Base-by-base conservation (phyloP, 1,284 basidiomycete species). In the Cutaneotrichosporon spelunceum region DNA sequence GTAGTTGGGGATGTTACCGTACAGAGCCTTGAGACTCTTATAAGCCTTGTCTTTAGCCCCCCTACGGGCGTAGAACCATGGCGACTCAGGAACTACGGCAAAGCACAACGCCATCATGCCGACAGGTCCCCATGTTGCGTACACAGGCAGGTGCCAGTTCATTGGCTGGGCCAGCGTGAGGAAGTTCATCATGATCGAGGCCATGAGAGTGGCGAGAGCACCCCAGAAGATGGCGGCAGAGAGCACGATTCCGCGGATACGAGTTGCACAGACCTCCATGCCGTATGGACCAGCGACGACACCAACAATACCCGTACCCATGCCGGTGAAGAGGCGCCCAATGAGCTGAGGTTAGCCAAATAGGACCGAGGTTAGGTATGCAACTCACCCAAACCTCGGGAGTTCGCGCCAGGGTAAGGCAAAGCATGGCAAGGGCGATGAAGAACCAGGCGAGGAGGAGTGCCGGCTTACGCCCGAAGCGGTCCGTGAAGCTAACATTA, bases 1-100 rank as follows among this genome's bases (percentile, higher is more conserved):
- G 66, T 72, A 73, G 1, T 65, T 67, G 19, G 60, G 48, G 39
- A 71, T 61, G 42, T 63, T 63, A 16, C 69, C 69, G 56, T 70
- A 70, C 10, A 73, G 63, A 23, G 47, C 53, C 11, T 49, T 49
- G 26, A 70, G 50, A 3, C 54, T n/a, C 59, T 67, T 69, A 29
- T 64, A 53, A 10, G 66, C 65, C 13, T 27, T 53, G 33, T 64
- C 67, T 27, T 67, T 60, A 56, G 67, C 58, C 19, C 63, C 66
- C 27, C 39, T 42, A 33, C 64, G 50, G 24, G 69, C 69, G 52
- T 65, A 47, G 63, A 49, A 65, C 63, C 61, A 65, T 0, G 64
- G 64, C 26, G 60, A 62, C 56, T 65, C 64, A 53, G 64, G 64
- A 7, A 65, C 34, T 10, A 60, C 8, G 1, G 52, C 29, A 44